Evolutionary conservation across 257 asterid species (phyloP).

Genomic region (Primulina tabacum): DNA sequence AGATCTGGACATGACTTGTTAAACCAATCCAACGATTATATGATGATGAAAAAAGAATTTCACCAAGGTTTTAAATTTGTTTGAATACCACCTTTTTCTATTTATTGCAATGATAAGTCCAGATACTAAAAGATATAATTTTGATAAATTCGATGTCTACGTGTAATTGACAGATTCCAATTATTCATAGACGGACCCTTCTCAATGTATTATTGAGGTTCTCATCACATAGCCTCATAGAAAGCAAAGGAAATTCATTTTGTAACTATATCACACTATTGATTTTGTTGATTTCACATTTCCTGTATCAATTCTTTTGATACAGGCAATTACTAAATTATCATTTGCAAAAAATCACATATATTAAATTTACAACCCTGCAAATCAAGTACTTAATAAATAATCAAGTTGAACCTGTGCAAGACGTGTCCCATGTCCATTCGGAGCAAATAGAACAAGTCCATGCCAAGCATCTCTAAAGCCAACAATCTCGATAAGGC

Average conservation of each 20-base stretch:
- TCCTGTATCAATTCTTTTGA: too few relatives aligned
- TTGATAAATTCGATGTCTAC: too few relatives aligned
- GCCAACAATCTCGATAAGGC: conserved; percentile 79
- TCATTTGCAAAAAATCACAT: too few relatives aligned
- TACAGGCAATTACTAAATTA: too few relatives aligned
- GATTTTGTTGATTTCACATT: too few relatives aligned
- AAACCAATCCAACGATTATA: background rate
- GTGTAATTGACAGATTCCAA: too few relatives aligned
- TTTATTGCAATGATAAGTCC: background rate
- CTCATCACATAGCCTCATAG: background rate
- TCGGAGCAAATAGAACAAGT: conserved; percentile 64
- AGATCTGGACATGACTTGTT: too few relatives aligned
- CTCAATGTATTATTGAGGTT: background rate
- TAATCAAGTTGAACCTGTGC: conserved; percentile 59
- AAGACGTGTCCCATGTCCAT: conserved; percentile 90
- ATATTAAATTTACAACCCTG: too few relatives aligned
- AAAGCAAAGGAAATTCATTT: too few relatives aligned
- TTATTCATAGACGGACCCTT: too few relatives aligned
- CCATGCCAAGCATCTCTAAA: conserved; percentile 96
- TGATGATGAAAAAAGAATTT: background rate
- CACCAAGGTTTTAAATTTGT: background rate
- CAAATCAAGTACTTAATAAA: background rate
- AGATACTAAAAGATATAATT: too few relatives aligned
- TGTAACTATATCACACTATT: too few relatives aligned
- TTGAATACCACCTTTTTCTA: background rate